Evolutionary conservation across 2,329 filamentous ascomycete species (phyloP), one percentile per base, ranked within the genome.

Genomic region (Fusarium decemcellulare): DNA sequence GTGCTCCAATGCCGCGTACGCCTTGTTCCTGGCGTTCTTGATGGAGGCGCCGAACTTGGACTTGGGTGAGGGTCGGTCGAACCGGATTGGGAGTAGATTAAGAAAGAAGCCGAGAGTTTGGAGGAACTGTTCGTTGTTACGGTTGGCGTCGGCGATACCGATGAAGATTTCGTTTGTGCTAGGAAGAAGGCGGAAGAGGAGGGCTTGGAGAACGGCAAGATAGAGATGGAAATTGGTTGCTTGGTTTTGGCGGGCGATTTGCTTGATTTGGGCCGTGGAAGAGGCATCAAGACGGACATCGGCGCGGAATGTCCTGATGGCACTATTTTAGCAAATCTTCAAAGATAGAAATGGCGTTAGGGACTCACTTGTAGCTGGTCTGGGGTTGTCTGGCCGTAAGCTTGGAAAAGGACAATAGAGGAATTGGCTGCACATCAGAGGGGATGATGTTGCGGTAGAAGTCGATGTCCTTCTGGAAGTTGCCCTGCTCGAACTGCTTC

Each of bases 71-170:
- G 7, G 23, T 18, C 47, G 11, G 27, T 30, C 7, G 12, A 52
- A 52, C 7, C 52, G 62, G 1, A 65, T 8, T 6, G 59, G 52
- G 2, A 65, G 52, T 1, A 63, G 34, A 18, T 65, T 65, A 3
- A 65, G 8, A 8, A 65, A 65, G 32, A 52, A 63, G 8, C 62
- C 62, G 5, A 63, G n/a, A 3, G 39, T 65, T 1, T 29, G 8
- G 7, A 40, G 15, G 10, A 63, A 65, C 7, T 34, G 37, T 8
- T 36, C 11, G 1, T 63, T 48, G 0, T 16, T 18, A 0, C 62
- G 62, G 1, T 65, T 65, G 12, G 62, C 59, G 5, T 65, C 62
- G 0, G 40, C 62, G 3, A 65, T 65, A 2, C 59, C 62, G 2
- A 65, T 43, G 1, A 50, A 63, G 5, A 61, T 32, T 4, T 64